phyloP scores from a whole-genome alignment of 371 early-diverging fungal species.

The Apophysomyces sp. region DNA sequence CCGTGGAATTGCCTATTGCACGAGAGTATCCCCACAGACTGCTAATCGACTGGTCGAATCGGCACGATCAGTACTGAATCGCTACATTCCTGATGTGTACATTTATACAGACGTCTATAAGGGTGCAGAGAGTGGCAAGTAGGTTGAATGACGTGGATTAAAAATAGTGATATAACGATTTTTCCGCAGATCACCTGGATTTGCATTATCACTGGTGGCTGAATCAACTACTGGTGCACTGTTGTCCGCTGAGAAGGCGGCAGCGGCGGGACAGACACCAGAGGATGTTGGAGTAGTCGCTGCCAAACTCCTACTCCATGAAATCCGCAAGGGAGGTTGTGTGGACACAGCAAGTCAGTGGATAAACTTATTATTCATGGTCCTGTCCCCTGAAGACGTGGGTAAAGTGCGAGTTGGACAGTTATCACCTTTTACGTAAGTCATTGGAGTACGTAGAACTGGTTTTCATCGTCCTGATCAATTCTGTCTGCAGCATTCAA shows the following conservation, averaged over 20 bases:
- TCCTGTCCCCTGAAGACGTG: conserved; percentile 91
- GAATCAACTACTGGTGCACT: conserved; percentile 87
- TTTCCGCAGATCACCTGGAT: conserved; percentile 78
- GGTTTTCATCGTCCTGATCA: neutral
- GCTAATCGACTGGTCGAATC: conserved; percentile 92
- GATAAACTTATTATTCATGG: conserved; percentile 82
- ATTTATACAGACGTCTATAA: conserved; percentile 97
- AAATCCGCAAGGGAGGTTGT: conserved; percentile 88
- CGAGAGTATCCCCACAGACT: conserved; percentile 94
- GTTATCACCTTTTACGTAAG: conserved; percentile 84
- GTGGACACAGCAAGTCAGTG: conserved; percentile 90
- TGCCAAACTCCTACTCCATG: conserved; percentile 76
- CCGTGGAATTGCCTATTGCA: conserved; percentile 92
- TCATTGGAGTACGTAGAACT: conserved; percentile 4
- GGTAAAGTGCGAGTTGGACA: conserved; percentile 86
- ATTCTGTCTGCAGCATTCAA: conserved; percentile 61
- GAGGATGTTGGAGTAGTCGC: conserved; percentile 86
- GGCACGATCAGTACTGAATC: conserved; percentile 81
- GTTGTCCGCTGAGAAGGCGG: conserved; percentile 82
- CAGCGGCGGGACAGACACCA: conserved; percentile 77
- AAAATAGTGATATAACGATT: neutral
- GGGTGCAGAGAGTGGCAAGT: conserved; percentile 90
- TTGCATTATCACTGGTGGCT: conserved; percentile 88
- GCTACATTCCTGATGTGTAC: conserved; percentile 94
- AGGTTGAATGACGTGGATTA: conserved; percentile 10